Percentiles rank a stretch among this genome's conserved stretches.
Evolutionary conservation across 2,329 filamentous ascomycete species (phyloP).

Genomic region (Fusarium sp.): DNA sequence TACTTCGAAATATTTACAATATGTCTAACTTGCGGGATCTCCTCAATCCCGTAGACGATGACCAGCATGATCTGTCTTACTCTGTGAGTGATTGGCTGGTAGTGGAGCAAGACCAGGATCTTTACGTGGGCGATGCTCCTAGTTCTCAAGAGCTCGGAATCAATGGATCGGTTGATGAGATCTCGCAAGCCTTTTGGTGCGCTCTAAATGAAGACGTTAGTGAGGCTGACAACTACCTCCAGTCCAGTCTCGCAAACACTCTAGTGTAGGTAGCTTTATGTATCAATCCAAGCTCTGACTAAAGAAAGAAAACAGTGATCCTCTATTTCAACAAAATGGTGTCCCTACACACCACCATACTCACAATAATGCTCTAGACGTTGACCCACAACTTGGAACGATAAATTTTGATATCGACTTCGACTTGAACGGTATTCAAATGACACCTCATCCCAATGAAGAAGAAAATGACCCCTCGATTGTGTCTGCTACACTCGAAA

Average conservation of each 20-base stretch:
- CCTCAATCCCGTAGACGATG: background rate
- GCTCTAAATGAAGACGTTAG: background rate
- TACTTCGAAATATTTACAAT: background rate
- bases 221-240: background rate
- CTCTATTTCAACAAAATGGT: background rate
- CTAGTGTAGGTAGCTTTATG: background rate
- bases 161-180: fast-evolving
- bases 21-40: background rate
- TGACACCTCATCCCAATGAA: background rate
- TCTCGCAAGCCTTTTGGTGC: background rate
- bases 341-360: background rate
- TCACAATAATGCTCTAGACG: background rate
- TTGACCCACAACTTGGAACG: background rate
- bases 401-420: background rate
- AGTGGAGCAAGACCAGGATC: background rate
- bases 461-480: fast-evolving
- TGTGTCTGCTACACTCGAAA: fast-evolving
- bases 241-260: background rate
- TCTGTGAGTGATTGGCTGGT: fast-evolving
- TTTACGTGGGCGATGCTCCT: fast-evolving
- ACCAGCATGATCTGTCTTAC: fast-evolving
- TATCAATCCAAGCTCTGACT: background rate
- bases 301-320: background rate
- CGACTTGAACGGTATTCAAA: background rate
- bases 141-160: fast-evolving